These are phyloP conservation scores for Anacardium occidentale DNA, from an alignment of 345 rosid genomes.

Conservation along the genomic window DNA sequence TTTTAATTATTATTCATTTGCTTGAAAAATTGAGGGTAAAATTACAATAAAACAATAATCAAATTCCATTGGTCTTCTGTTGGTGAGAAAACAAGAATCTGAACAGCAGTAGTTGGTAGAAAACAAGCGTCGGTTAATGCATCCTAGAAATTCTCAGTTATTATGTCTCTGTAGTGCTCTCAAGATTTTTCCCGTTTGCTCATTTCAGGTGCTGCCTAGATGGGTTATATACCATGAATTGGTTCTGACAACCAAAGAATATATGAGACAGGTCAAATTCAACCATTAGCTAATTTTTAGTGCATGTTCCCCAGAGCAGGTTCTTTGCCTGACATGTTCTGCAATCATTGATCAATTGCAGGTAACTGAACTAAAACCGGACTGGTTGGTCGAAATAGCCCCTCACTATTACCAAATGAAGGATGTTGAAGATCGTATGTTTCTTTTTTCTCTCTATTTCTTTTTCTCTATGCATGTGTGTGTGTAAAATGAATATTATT, in stretches of 20 bases:
- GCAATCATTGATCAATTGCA: constrained; percentile 34
- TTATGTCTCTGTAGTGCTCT: background rate
- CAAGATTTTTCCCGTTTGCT: constrained; percentile 11
- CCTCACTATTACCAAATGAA: constrained; percentile 93
- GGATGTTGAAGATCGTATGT: constrained; percentile 92
- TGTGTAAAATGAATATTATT: background rate
- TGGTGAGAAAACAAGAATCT: background rate
- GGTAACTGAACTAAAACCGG: constrained; percentile 97
- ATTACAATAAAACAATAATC: background rate
- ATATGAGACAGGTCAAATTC: constrained; percentile 73
- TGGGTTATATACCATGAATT: constrained; percentile 93
- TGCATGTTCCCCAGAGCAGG: background rate
- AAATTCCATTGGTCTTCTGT: background rate
- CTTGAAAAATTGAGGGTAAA: background rate
- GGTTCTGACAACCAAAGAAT: constrained; percentile 90
- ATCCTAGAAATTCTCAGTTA: background rate
- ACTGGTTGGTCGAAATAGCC: constrained; percentile 96
- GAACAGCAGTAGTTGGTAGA: background rate
- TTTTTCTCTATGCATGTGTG: background rate
- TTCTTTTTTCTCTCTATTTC: constrained; percentile 24
- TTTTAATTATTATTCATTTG: too few species aligned
- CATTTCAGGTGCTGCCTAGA: constrained; percentile 75
- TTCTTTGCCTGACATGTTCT: background rate
- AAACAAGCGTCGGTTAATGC: background rate
- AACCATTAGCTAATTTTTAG: background rate